Evolutionary conservation across 2,329 filamentous ascomycete genomes (phyloP), one percentile per base, ranked within the genome.

Genomic region (Microcyclospora tardicrescens): DNA sequence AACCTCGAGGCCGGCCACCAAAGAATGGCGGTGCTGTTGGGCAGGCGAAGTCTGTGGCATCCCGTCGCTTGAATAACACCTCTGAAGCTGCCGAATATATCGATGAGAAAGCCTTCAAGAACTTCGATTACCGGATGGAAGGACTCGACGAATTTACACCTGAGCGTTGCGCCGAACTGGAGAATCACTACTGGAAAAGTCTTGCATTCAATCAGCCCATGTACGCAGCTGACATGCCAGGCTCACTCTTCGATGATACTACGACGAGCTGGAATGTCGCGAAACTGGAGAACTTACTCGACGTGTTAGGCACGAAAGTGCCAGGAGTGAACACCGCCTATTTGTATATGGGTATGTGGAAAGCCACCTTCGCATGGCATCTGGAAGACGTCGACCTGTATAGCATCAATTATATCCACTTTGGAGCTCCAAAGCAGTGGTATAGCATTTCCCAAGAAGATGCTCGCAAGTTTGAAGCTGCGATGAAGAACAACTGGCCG

Each of bases 401-500:
- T 75, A 96, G 87, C 60, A 98, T 98, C 71, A 98, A 98, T 65
- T 98, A 95, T 60, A 86, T 98, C 43, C 91, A 98, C 57, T 98
- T 98, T 59, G 91, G 91, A 39, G 91, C 91, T 1, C 91, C 91
- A 0, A 98, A 98, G 63, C 91, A 98, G 60, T 98, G 91, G 91
- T 98, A 98, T 65, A 95, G 87, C 61, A 96, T 98, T 48, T 94
- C 89, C 1, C 93, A 96, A 60, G 83, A 84, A 48, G 91, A 98
- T 58, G 86, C 89, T 11, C 77, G 86, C 36, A 80, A 82, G 12
- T 98, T 98, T 52, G 91, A 98, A 61, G 77, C 79, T 29, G 89
- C 85, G 32, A 98, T 98, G 91, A 89, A 82, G 63, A 86, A 62
- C 42, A 84, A 94, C 41, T 98, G 89, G 87, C 85, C 87, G 0